A percentile compares a stretch with the other conserved stretches of the same genome.
These are phyloP conservation scores for Leccinum uliginosum DNA, from an alignment of 768 basidiomycete species.

Conservation along the genomic window DNA sequence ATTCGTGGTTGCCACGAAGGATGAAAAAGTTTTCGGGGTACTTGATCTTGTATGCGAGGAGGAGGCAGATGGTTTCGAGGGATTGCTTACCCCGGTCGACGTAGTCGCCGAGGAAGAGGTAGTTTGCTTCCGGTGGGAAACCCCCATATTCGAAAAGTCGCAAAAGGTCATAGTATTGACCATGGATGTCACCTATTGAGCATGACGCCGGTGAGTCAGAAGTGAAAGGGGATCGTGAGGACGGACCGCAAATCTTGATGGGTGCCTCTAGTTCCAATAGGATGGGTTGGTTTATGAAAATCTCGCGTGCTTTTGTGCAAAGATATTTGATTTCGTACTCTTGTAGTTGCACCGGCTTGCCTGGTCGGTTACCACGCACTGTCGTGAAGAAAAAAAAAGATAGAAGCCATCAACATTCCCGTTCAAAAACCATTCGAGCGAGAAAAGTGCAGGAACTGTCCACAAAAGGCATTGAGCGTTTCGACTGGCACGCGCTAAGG, in stretches of 20 bases:
- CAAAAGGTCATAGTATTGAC: conserved; percentile 98
- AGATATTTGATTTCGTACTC: conserved; percentile 99
- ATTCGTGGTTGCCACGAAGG: conserved; percentile 97
- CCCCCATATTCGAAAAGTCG: conserved; percentile 99
- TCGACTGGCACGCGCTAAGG: conserved; percentile 1
- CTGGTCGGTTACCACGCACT: conserved; percentile 98
- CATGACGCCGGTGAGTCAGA: conserved; percentile 18
- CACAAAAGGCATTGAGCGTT: conserved; percentile 5
- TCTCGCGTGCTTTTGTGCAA: conserved; percentile 97
- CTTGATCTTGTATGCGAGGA: conserved; percentile 99
- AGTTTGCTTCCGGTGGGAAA: conserved; percentile 99
- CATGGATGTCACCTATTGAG: conserved; percentile 88
- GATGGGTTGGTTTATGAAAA: conserved; percentile 99
- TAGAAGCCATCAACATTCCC: conserved; percentile 12
- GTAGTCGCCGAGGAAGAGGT: conserved; percentile 99
- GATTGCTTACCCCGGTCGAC: conserved; percentile 99
- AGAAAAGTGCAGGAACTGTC: neutral
- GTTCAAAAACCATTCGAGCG: conserved; percentile 2
- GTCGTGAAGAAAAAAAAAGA: conserved; percentile 21
- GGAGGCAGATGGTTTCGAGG: conserved; percentile 97
- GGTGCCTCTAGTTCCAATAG: conserved; percentile 96
- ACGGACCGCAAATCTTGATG: conserved; percentile 98
- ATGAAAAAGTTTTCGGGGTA: conserved; percentile 99
- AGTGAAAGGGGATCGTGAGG: conserved; percentile 1
- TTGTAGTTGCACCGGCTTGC: conserved; percentile 95